Conservation (phyloP, 78 protist genomes). For the Pigoraptor vietnamica region DNA sequence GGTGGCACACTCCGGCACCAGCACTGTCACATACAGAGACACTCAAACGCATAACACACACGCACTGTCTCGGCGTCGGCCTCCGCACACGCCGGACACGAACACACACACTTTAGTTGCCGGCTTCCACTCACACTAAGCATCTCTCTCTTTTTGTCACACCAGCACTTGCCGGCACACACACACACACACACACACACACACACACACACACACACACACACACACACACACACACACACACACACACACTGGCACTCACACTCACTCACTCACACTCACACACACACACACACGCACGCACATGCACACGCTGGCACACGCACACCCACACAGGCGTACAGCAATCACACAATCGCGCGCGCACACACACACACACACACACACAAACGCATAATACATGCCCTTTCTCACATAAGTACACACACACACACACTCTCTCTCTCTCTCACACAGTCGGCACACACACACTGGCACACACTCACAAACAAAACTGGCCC, state of each 20-base stretch:
- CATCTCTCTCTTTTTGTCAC: not conserved
- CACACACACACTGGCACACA: too few relatives aligned
- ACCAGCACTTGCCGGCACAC: not conserved
- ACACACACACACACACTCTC: too few relatives aligned
- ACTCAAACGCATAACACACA: too few relatives aligned
- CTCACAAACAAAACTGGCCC: too few relatives aligned
- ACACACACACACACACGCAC: not conserved
- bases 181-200: not conserved
- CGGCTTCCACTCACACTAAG: not conserved
- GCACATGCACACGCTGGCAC: not conserved
- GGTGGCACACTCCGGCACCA: too few relatives aligned
- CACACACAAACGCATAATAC: not conserved
- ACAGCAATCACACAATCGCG: not conserved
- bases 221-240: not conserved
- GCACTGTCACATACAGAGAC: too few relatives aligned
- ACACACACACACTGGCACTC: not conserved
- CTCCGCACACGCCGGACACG: too few relatives aligned
- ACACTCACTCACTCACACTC: not conserved
- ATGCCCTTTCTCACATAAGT: too few relatives aligned
- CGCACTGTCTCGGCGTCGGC: too few relatives aligned
- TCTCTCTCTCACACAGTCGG: too few relatives aligned
- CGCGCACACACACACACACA: not conserved
- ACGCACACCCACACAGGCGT: not conserved
- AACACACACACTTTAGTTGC: not conserved
- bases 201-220: not conserved